Evolutionary conservation across 2,329 filamentous ascomycete genomes (phyloP).

Genomic region (Penicillium sclerotigenum): DNA sequence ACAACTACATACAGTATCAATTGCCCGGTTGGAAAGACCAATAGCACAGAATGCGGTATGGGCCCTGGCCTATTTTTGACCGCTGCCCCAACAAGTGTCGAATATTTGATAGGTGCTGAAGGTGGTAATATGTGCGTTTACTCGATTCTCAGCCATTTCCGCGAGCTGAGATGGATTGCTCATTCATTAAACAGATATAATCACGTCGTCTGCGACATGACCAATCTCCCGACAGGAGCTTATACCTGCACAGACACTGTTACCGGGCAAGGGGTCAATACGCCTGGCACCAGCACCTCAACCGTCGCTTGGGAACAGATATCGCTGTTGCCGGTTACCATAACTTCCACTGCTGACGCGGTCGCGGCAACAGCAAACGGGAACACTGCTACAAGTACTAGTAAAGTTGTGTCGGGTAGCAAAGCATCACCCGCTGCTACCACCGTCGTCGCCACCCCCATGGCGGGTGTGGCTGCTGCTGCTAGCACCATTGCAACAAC

Average conservation of each 20-base stretch:
- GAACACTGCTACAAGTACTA: background rate
- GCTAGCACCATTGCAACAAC: background rate
- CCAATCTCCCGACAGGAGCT: conserved; percentile 14
- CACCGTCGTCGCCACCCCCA: background rate
- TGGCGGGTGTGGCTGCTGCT: background rate
- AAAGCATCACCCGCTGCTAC: background rate
- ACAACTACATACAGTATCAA: conserved; percentile 29
- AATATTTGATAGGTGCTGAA: conserved; percentile 10
- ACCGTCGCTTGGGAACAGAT: conserved; percentile 11
- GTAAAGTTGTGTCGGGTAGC: background rate
- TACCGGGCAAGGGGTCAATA: conserved; percentile 14
- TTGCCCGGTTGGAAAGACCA: conserved; percentile 23
- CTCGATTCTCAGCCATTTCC: background rate
- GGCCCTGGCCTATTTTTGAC: conserved; percentile 25
- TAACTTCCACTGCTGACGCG: conserved; percentile 16
- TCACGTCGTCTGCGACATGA: conserved; percentile 17
- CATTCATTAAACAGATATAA: conserved; percentile 6
- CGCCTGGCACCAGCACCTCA: conserved; percentile 11
- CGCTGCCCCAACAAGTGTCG: conserved; percentile 13
- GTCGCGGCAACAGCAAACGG: background rate
- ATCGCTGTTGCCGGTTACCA: conserved; percentile 18
- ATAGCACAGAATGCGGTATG: conserved; percentile 26
- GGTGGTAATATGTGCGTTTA: conserved; percentile 8
- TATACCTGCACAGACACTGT: conserved; percentile 22
- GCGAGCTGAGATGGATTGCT: background rate